Evolutionary conservation across 2,329 filamentous ascomycete species (phyloP), one percentile per base, ranked within the genome.

Genomic region (Colletotrichum sojae): DNA sequence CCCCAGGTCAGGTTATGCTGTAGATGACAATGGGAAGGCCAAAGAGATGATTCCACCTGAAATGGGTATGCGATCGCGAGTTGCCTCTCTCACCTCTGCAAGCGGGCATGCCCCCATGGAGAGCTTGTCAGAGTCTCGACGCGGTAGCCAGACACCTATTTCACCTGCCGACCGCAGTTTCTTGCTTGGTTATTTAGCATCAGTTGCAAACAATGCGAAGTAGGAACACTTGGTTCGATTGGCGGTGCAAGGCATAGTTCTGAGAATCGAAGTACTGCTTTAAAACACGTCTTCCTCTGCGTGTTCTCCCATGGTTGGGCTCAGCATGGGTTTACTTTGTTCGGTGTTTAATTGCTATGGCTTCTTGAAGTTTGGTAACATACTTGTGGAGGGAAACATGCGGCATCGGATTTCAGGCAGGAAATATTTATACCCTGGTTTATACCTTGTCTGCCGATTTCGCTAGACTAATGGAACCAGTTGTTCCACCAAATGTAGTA

Each of bases 161-260:
- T 92, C 91, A 4, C 88, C 92, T 0, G 91, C 89, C 0, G 91
- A 96, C 73, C 91, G 92, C 76, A 90, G 86, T 16, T 96, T 96
- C 74, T 81, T 97, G 76, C 83, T 96, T 59, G 91, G 88, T 10
- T 96, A 94, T 76, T 81, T 97, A 74, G 89, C 93, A 71, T 84
- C 83, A 27, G 83, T 85, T 3, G 84, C 84, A 12, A 81, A 81
- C 43, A 81, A 75, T 51, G 76, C 27, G 13, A 69, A 69, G 31
- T 69, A 69, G 56, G 18, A 43, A 27, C 22, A 27, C n/a, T 6
- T 12, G 22, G 48, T 5, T 52, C 15, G 18, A 40, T 18, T 51
- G 31, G 39, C 10, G 48, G 15, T 9, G 22, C 27, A n/a, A 46
- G 16, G 31, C 31, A 36, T 43, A 15, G 13, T 20, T 25, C 36